Evolutionary conservation across 2,329 filamentous ascomycete species (phyloP).

Genomic region (Phyllosticta citriasiana): DNA sequence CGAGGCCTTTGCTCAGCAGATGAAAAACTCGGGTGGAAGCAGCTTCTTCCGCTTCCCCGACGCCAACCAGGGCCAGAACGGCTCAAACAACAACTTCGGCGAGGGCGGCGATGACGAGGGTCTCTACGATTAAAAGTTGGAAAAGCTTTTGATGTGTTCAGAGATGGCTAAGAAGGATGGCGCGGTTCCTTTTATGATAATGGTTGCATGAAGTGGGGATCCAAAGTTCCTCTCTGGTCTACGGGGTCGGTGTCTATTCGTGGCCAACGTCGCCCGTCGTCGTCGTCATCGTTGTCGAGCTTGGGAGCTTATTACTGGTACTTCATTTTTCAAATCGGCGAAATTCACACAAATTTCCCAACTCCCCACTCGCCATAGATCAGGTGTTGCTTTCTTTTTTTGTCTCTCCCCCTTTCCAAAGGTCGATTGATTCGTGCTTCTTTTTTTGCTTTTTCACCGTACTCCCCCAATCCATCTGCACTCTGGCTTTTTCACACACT

Average conservation of each 20-base stretch:
- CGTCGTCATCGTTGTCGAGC: too few species aligned
- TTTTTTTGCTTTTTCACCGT: not conserved
- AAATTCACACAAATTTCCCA: not conserved
- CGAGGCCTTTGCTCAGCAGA: slow-evolving; percentile 95
- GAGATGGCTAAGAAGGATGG: not conserved
- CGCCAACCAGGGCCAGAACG: slow-evolving; percentile 38
- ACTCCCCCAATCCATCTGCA: not conserved
- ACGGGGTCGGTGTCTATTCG: slow-evolving; percentile 3
- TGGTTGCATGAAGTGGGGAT: slow-evolving; percentile 6
- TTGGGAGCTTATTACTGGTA: not conserved
- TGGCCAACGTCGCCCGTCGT: not conserved
- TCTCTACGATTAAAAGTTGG: slow-evolving; percentile 68
- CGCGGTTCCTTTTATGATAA: not conserved
- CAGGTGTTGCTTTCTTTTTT: not conserved
- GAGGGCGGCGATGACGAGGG: slow-evolving; percentile 90
- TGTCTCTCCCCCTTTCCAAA: not conserved
- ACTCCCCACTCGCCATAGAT: not conserved
- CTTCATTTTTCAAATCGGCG: not conserved
- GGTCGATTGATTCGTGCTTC: not conserved
- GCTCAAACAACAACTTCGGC: slow-evolving; percentile 52
- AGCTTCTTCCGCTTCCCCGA: slow-evolving; percentile 95
- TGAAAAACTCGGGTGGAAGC: slow-evolving; percentile 95
- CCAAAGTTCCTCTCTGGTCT: slow-evolving; percentile 2
- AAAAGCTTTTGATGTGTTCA: not conserved
- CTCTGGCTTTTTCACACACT: not conserved